Conservation (phyloP, 2,329 filamentous ascomycete species). For the Fusarium duplospermum region DNA sequence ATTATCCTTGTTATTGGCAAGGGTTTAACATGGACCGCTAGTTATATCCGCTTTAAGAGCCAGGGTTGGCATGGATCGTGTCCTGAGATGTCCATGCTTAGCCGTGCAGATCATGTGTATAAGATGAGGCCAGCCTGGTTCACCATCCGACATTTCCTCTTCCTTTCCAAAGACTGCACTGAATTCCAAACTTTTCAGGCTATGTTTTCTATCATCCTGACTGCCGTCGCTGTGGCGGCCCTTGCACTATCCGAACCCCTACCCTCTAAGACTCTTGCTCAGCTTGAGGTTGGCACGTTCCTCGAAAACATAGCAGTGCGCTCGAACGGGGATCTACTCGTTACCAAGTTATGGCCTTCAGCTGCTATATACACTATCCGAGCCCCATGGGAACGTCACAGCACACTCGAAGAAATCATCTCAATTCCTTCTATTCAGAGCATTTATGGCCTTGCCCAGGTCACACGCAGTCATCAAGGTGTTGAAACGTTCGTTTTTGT, state of each 20-base stretch:
- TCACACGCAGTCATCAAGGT: not conserved
- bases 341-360: constrained; percentile 21
- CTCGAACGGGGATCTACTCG: constrained; percentile 28
- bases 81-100: not conserved
- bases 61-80: not conserved
- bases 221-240: not conserved
- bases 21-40: not conserved
- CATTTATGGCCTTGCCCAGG: constrained; percentile 25
- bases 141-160: not conserved
- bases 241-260: constrained; percentile 11
- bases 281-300: constrained; percentile 29
- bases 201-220: not conserved
- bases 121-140: not conserved
- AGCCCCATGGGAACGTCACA: not conserved
- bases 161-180: not conserved
- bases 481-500: constrained; percentile 27
- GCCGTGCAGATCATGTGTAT: not conserved
- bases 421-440: constrained; percentile 27
- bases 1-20: not conserved
- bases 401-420: constrained; percentile 23
- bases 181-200: not conserved
- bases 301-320: constrained; percentile 36
- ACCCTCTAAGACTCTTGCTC: constrained; percentile 12
- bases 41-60: not conserved
- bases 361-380: constrained; percentile 25